Evolutionary conservation across 1,284 basidiomycete genomes (phyloP), one percentile per base, ranked within the genome.

Genomic region (Papiliotrema flavescens): DNA sequence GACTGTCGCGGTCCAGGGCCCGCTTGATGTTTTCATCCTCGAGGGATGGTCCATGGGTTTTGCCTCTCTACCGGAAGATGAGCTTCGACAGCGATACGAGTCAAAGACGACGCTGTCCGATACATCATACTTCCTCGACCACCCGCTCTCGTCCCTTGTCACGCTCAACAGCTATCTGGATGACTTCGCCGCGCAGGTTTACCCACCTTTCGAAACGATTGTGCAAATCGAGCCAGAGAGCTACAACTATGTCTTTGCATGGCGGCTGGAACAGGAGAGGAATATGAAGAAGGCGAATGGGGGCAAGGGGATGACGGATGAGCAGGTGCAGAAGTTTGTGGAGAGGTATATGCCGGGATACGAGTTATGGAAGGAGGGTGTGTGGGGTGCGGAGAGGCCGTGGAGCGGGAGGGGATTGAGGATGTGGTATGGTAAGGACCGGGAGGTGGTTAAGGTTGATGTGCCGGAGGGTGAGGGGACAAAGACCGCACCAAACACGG

Each of bases 221-320:
- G 57, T 74, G 19, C 60, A 65, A 41, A 56, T 74, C 47, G 60
- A 67, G 46, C 72, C 72, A 14, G 53, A 59, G 32, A 61, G 56
- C 13, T 69, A 67, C 51, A 63, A 70, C 22, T 61, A 70, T 53
- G 67, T 77, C 32, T 73, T 76, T 61, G 40, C 51, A 11, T 94
- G 91, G 92, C 80, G 91, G 20, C 74, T 88, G 36, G 81, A 95
- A 71, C 91, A 94, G 74, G 92, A 96, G 66, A 88, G 88, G 57
- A 68, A 82, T 49, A 94, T 95, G 90, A 95, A 91, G 73, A 78
- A 81, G 0, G 70, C 69, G 43, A 93, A 92, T 60, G 90, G 90
- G 46, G 91, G 90, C 4, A 79, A 79, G 44, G 92, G 92, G 7
- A 95, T 96, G 93, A 80, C 85, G 0, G 90, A 94, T 66, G 84